These are phyloP conservation scores for Cladosporium sp. DNA, from an alignment of 2,329 filamentous ascomycete genomes.

Conservation along the genomic window DNA sequence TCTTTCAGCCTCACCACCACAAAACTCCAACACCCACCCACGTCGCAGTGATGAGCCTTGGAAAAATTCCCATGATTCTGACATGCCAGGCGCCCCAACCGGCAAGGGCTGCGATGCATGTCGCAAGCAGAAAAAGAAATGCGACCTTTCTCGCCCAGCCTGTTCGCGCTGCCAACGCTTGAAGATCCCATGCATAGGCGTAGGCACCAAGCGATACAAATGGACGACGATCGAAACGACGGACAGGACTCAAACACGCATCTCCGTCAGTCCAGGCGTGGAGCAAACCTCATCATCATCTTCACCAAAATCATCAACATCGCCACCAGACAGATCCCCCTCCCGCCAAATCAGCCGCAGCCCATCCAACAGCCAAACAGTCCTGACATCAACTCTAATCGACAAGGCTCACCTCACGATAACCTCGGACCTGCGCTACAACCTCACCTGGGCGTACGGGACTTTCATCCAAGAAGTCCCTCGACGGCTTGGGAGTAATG, in stretches of 20 bases:
- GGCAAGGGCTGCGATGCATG: conserved; percentile 16
- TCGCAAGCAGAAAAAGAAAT: conserved; percentile 18
- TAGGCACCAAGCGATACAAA: conserved; percentile 13
- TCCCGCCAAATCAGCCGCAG: background rate
- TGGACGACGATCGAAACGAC: conserved; percentile 9
- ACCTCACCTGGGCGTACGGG: conserved; percentile 12
- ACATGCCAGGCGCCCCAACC: conserved; percentile 28
- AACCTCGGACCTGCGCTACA: conserved; percentile 10
- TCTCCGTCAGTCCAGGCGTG: background rate
- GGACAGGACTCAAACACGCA: background rate
- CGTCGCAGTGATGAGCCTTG: too few species aligned
- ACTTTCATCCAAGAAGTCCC: conserved; percentile 11
- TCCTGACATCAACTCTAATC: conserved; percentile 3
- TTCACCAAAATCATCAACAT: too few species aligned
- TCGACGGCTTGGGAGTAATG: conserved; percentile 11
- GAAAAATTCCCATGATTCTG: background rate
- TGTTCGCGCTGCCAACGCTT: conserved; percentile 16
- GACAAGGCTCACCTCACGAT: conserved; percentile 1
- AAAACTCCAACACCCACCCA: too few species aligned
- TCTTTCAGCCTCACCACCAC: too few species aligned
- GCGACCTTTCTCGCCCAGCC: conserved; percentile 12
- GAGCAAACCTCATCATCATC: background rate
- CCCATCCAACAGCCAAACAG: background rate
- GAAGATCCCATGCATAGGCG: conserved; percentile 13
- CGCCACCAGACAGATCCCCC: background rate